Base-by-base conservation (phyloP, 352 stramenopile genomes). In the Phytophthora rubi region DNA sequence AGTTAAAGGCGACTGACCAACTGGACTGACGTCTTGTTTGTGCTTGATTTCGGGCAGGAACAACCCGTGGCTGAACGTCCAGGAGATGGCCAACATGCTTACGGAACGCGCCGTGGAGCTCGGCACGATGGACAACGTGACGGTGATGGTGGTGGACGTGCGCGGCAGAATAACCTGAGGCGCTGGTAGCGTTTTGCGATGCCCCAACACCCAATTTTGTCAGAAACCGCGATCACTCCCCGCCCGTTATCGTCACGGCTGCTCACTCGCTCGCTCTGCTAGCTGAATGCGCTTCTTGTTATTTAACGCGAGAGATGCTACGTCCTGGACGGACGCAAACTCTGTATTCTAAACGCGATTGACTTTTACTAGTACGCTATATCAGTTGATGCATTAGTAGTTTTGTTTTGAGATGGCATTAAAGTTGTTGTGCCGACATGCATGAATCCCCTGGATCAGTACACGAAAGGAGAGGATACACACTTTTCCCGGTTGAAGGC, bases 91-190 rank as follows among this genome's bases (percentile, higher is more conserved):
- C 12, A 65, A 85, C n/a, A 81, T 91, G 60, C 70, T 95, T 1
- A 67, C 85, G 3, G 76, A 90, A n/a, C 77, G 81, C 16, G 87
- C 87, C 12, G 81, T 93, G 1, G 83, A 95, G 62, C 70, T 85
- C 26, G 82, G 82, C 23, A 91, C 82, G 52, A 68, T 83, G 53
- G 88, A 95, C 71, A 95, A 95, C 67, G 77, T 95, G 52, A 95
- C 88, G 5, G 85, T 91, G 30, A 54, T 93, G 59, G 73, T 92
- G 39, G 81, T 90, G 53, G 85, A 95, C 42, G 75, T 95, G 15
- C 86, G 85, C 3, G 52, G 62, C 16, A 71, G 53, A 70, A 54
- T 59, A 67, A 35, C 65, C 26, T 76, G 57, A 75, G 35, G n/a
- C 5, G 49, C 28, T 66, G 37, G 18, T 26, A 23, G 48, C 15